Evolutionary conservation across 306 rosid species (phyloP).

Genomic region (Quercus wislizeni): DNA sequence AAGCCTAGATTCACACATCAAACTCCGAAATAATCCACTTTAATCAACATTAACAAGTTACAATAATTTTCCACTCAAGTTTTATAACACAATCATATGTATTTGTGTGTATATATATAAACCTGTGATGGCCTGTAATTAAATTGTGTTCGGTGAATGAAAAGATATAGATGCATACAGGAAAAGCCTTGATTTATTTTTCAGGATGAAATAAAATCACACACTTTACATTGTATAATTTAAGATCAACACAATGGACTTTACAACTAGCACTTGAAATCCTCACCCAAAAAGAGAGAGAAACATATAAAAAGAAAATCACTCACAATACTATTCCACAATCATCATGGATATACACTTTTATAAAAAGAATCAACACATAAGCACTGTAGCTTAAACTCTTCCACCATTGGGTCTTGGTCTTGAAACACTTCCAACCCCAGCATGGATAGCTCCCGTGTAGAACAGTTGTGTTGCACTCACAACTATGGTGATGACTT

Average conservation of each 20-base stretch:
- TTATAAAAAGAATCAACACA: background rate
- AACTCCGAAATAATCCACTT: no score
- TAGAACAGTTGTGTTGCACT: constrained; percentile 74
- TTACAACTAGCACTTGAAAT: background rate
- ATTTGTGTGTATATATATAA: no score
- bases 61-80: background rate
- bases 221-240: background rate
- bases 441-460: constrained; percentile 56
- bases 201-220: background rate
- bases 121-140: no score
- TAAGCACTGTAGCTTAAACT: constrained; percentile 22
- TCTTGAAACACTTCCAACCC: constrained; percentile 31
- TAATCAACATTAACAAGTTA: background rate
- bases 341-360: background rate
- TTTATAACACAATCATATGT: no score
- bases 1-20: no score
- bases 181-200: background rate
- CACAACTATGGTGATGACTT: constrained; percentile 61
- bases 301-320: background rate
- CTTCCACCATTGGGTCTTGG: constrained; percentile 14
- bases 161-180: background rate
- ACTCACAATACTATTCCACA: background rate
- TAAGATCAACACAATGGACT: background rate
- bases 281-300: background rate
- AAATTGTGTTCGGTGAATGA: background rate